Evolutionary conservation across 2,329 filamentous ascomycete species (phyloP).

Genomic region (Didymella glomerata): DNA sequence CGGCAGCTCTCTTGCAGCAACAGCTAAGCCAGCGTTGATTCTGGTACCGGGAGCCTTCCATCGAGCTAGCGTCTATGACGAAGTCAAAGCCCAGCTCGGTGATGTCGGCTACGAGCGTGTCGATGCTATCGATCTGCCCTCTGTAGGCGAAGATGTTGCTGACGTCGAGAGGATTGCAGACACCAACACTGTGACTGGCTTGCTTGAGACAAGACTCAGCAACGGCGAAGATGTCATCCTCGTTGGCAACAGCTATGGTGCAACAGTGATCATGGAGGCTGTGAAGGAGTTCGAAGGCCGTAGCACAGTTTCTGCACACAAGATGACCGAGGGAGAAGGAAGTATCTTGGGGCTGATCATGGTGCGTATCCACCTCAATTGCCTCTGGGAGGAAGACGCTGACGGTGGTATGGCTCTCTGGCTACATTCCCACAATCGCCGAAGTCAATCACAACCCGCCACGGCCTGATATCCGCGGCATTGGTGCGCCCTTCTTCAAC

Average conservation of each 20-base stretch:
- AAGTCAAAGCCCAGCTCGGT: constrained; percentile 28
- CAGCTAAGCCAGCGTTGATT: constrained; percentile 21
- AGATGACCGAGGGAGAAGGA: constrained; percentile 11
- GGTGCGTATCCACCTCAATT: constrained; percentile 3
- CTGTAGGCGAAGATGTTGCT: constrained; percentile 23
- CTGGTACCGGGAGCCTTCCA: constrained; percentile 36
- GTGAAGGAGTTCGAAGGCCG: constrained; percentile 27
- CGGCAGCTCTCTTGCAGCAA: background rate
- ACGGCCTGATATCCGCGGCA: constrained; percentile 25
- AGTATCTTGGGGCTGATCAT: constrained; percentile 31
- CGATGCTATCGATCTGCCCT: constrained; percentile 34
- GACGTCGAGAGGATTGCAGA: constrained; percentile 29
- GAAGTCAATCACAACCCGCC: constrained; percentile 25
- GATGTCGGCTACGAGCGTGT: constrained; percentile 25
- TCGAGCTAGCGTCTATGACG: constrained; percentile 26
- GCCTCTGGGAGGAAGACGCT: too few species aligned
- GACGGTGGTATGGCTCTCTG: constrained; percentile 21
- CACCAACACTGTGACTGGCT: constrained; percentile 24
- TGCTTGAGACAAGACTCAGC: constrained; percentile 23
- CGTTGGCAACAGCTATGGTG: constrained; percentile 43
- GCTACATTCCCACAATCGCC: constrained; percentile 35
- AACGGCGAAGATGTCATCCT: constrained; percentile 35
- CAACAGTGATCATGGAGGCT: constrained; percentile 38
- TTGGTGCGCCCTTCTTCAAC: constrained; percentile 33
- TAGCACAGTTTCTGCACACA: background rate